Conservation (phyloP, 2,329 filamentous ascomycete genomes). For the Sporothrix dimorphospora region DNA sequence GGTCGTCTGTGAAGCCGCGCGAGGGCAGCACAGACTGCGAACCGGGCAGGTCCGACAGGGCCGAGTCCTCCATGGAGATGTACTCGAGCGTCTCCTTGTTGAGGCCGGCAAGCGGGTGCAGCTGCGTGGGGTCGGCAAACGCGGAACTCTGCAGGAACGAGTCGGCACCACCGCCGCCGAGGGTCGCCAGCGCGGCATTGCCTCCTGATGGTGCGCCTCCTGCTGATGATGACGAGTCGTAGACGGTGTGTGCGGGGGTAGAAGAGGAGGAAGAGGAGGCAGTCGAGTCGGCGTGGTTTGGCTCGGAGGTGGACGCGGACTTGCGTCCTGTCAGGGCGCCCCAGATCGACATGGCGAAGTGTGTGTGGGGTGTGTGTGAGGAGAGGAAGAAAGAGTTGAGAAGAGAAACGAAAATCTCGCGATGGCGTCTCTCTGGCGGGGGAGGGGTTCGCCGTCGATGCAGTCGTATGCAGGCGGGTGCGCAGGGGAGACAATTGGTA, state of each 20-base stretch:
- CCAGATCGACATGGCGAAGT: conserved; percentile 57
- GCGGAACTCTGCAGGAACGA: conserved; percentile 78
- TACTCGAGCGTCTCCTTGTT: conserved; percentile 95
- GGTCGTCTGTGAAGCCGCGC: conserved; percentile 95
- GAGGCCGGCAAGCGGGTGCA: conserved; percentile 92
- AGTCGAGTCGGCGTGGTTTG: conserved; percentile 39
- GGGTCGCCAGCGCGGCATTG: background rate
- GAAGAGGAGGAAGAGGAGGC: conserved; percentile 51
- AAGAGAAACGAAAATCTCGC: background rate
- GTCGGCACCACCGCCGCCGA: conserved; percentile 72
- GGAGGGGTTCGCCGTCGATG: conserved; percentile 19
- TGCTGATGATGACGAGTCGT: conserved; percentile 62
- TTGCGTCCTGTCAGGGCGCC: conserved; percentile 64
- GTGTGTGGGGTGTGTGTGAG: background rate
- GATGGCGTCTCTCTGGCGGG: conserved; percentile 1
- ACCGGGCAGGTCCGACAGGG: conserved; percentile 83
- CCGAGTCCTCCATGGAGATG: conserved; percentile 88
- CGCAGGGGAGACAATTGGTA: background rate
- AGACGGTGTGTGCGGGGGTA: conserved; percentile 47
- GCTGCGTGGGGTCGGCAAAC: conserved; percentile 81
- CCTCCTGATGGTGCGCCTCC: conserved; percentile 4
- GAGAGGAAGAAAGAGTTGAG: background rate
- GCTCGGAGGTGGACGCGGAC: conserved; percentile 39
- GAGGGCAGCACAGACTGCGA: conserved; percentile 87
- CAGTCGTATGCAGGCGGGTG: background rate